Base-by-base conservation (phyloP, 2,329 filamentous ascomycete genomes). In the Clonostachys chloroleuca region DNA sequence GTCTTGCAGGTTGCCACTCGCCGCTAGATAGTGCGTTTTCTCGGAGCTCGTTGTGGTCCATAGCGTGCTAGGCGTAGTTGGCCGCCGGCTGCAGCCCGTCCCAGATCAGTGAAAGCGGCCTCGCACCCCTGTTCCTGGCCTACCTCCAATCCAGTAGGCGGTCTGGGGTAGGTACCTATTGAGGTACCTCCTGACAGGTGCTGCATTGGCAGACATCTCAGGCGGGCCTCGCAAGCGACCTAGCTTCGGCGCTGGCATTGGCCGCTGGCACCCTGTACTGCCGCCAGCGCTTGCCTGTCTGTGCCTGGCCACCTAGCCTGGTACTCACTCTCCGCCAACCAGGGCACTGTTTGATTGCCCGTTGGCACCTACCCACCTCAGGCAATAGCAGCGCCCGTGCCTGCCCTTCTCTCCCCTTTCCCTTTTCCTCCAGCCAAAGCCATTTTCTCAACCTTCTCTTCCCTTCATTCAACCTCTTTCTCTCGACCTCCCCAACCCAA, bases 391-490 rank as follows among this genome's bases (percentile, higher is more conserved):
- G 24, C 24, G 24, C 24, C 24, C 24, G 24, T 30, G 24, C 24
- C 9, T 30, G 9, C 24, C 24, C 42, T 46, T n/a, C 35, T 35
- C 42, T 40, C 43, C 41, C 17, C 41, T 41, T 42, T 39, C 35
- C 40, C 30, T 40, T 42, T 44, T 45, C 40, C 45, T 41, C 41
- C 24, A 30, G 12, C 13, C n/a, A 20, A 13, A 24, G 16, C 45
- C 40, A 30, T 36, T 42, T 46, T 45, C 44, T 40, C 39, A 41
- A 40, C 12, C 35, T 46, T 44, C 37, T 35, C 41, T 34, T 45
- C 35, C 40, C 13, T 43, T 40, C 34, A 44, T 43, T 43, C 37
- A 30, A 40, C 47, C 47, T 42, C 45, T 39, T 48, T 47, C 34
- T 37, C 24, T 30, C 24, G 24, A 30, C 24, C 24, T 41, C 46